phyloP scores from a whole-genome alignment of 2,329 filamentous ascomycete genomes.

The Capronia americana region DNA sequence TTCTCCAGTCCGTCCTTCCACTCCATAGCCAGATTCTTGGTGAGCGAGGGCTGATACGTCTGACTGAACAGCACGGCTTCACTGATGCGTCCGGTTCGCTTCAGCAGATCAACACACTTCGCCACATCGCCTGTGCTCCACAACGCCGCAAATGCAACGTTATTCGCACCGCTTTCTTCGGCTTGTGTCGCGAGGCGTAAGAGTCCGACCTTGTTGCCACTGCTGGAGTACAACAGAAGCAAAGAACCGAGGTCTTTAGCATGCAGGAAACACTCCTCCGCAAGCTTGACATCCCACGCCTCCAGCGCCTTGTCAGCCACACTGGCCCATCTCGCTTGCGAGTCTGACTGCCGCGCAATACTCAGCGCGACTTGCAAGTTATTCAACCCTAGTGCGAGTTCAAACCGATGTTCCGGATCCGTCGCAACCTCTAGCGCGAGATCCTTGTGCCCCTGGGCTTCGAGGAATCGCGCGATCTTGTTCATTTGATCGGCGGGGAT shows the following conservation, averaged over 20 bases:
- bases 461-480: slow-evolving; percentile 96
- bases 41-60: slow-evolving; percentile 87
- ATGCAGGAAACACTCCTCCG: slow-evolving; percentile 89
- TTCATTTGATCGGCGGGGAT: slow-evolving; percentile 94
- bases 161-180: slow-evolving; percentile 78
- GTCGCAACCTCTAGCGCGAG: slow-evolving; percentile 92
- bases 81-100: slow-evolving; percentile 76
- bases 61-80: slow-evolving; percentile 93
- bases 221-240: slow-evolving; percentile 86
- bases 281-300: slow-evolving; percentile 84
- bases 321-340: slow-evolving; percentile 97
- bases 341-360: slow-evolving; percentile 80
- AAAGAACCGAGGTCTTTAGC: slow-evolving; percentile 90
- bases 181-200: slow-evolving; percentile 75
- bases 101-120: slow-evolving; percentile 78
- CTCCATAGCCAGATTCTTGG: slow-evolving; percentile 68
- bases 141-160: slow-evolving; percentile 87
- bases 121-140: slow-evolving; percentile 87
- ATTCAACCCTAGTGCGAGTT: slow-evolving; percentile 81
- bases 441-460: slow-evolving; percentile 97
- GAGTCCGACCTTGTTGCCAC: slow-evolving; percentile 77
- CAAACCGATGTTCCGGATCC: slow-evolving; percentile 95
- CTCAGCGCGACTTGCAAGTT: slow-evolving; percentile 85
- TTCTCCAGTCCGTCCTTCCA: slow-evolving; percentile 90
- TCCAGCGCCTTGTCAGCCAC: slow-evolving; percentile 89